Base-by-base conservation (phyloP, 257 asterid genomes). In the Gardenia jasminoides region DNA sequence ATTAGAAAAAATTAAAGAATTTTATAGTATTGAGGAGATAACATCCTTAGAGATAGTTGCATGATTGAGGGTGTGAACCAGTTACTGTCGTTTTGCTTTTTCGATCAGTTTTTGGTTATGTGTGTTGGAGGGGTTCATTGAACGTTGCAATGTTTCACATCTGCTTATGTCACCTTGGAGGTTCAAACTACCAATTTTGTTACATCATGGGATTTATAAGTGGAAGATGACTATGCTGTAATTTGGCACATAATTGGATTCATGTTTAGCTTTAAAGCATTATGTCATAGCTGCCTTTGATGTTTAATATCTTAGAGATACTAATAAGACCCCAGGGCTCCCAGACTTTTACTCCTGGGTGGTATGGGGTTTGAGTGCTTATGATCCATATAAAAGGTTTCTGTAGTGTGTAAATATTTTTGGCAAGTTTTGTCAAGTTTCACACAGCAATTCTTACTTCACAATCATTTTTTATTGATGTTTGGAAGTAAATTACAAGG, bases 401-500 rank as follows among this genome's bases (percentile, higher is more conserved):
- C 56, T 30, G 2, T 22, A 22, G 67, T 20, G 19, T 31, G 3
- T 36, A 9, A 31, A 10, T 54, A 56, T 22, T 3, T 58, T 24
- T 48, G 17, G 58, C 7, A 19, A 15, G 16, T 43, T 43, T 58
- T 62, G 30, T 30, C n/a, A 16, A 76, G 36, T 56, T 24, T 76
- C 52, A 13, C 62, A 46, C 22, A 17, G 6, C 61, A 8, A 43
- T 50, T 61, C 36, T 12, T 54, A 24, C 59, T 50, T 22, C 62
- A 62, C 2, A 56, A 22, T 58, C 66, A 44, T 72, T 39, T 17
- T 28, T 6, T 30, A 24, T 46, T 67, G 44, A 31, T 74, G 50
- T 43, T 68, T n/a, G 69, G 64, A 52, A 48, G 71, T 65, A 56
- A 58, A 41, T 76, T 73, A 76, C 39, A 58, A 30, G 46, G 77